Conservation (phyloP, 1,284 basidiomycete genomes). For the Phellinidium pouzarii region DNA sequence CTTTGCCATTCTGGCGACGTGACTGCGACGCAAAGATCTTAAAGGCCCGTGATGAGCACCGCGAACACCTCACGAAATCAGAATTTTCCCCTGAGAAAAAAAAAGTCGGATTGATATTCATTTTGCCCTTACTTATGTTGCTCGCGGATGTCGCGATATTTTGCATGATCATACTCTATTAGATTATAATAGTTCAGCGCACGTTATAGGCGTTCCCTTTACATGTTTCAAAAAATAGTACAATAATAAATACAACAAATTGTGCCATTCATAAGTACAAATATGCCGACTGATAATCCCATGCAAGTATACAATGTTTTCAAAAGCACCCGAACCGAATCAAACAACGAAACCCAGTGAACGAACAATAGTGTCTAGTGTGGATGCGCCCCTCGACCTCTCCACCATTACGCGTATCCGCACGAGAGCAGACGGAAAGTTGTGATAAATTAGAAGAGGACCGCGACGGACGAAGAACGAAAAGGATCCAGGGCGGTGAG, state of each 20-base stretch:
- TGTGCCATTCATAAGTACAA: neutral
- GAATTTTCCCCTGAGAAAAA: conserved; percentile 3
- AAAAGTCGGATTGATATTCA: conserved; percentile 3
- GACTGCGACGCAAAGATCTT: conserved; percentile 11
- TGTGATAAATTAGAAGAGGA: conserved; percentile 20
- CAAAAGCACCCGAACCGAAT: neutral
- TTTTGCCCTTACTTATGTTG: neutral
- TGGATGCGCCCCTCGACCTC: neutral
- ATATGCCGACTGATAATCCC: neutral
- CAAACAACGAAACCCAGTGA: neutral
- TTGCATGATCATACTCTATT: too few relatives aligned
- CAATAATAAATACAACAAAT: too few relatives aligned
- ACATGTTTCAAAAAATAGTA: too few relatives aligned
- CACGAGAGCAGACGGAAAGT: neutral
- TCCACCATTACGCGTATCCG: neutral
- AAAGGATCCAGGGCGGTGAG: neutral
- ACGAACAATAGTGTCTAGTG: neutral
- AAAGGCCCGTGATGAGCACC: conserved; percentile 8
- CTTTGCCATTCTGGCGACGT: conserved; percentile 15
- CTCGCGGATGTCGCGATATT: neutral
- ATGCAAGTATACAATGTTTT: neutral
- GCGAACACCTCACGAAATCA: conserved; percentile 3
- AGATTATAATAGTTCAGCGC: too few relatives aligned
- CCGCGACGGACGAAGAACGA: conserved; percentile 22
- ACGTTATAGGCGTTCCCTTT: too few relatives aligned